These are phyloP conservation scores for Plenodomus lindquistii DNA, from an alignment of 2,329 filamentous ascomycete genomes.

Conservation along the genomic window DNA sequence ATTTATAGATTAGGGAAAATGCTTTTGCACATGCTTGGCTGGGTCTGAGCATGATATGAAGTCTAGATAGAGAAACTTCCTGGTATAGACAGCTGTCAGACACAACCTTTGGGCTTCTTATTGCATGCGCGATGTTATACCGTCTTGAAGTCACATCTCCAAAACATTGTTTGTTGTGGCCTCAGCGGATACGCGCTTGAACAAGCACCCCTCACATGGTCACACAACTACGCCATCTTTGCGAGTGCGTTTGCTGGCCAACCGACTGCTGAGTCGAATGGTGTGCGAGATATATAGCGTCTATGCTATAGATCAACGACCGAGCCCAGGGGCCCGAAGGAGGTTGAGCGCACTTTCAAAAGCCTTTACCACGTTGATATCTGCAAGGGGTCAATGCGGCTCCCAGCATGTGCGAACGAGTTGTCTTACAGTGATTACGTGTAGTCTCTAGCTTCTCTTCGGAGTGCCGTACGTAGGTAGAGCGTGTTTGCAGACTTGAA, in stretches of 20 bases:
- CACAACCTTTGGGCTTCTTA: background rate
- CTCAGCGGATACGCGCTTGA: background rate
- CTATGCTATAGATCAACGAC: conserved; percentile 35
- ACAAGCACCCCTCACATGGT: conserved; percentile 12
- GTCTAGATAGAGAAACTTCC: conserved; percentile 5
- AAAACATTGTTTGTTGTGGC: background rate
- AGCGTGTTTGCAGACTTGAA: conserved; percentile 73
- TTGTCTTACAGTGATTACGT: conserved; percentile 74
- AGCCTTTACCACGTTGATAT: conserved; percentile 51
- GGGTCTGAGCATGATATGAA: background rate
- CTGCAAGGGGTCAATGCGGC: conserved; percentile 27
- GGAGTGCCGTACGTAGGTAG: conserved; percentile 72
- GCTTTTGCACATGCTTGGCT: background rate
- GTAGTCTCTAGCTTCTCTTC: conserved; percentile 74
- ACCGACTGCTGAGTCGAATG: conserved; percentile 4
- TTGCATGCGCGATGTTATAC: background rate
- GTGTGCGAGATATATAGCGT: conserved; percentile 24
- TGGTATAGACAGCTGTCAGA: conserved; percentile 24
- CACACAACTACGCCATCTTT: conserved; percentile 11
- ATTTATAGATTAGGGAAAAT: conserved; percentile 17
- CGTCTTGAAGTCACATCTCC: no score
- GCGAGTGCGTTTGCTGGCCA: background rate
- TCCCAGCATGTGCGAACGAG: background rate
- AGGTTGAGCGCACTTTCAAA: conserved; percentile 55
- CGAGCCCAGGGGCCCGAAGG: conserved; percentile 35